These are phyloP conservation scores for Cystobasidium onofrii DNA, from an alignment of 768 basidiomycete species.

Conservation along the genomic window DNA sequence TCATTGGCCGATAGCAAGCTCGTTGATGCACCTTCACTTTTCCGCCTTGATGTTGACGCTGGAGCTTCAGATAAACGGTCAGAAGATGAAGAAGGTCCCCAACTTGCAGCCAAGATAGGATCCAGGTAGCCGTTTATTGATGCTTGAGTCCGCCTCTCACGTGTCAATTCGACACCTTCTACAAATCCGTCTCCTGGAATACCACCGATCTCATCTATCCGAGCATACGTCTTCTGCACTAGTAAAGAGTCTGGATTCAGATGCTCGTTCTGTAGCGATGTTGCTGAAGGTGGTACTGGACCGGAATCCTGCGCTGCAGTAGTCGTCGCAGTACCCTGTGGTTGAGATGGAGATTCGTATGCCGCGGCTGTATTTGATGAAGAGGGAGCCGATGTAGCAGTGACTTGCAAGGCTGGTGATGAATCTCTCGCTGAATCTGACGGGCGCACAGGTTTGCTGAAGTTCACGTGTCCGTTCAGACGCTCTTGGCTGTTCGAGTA, in stretches of 20 bases:
- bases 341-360: not conserved
- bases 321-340: not conserved
- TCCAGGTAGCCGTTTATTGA: constrained; percentile 11
- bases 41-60: not conserved
- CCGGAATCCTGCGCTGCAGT: not conserved
- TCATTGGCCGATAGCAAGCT: not conserved
- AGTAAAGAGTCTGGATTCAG: not conserved
- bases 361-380: not conserved
- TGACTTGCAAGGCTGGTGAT: not conserved
- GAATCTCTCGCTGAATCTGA: not conserved
- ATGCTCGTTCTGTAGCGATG: not conserved
- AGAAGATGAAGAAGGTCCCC: not conserved
- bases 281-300: not conserved
- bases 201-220: constrained; percentile 7
- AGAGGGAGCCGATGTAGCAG: not conserved
- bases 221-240: constrained; percentile 12
- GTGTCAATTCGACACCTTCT: constrained; percentile 12
- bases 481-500: not conserved
- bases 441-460: not conserved
- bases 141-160: constrained; percentile 1
- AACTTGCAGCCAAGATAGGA: not conserved
- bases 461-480: not conserved
- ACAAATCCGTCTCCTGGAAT: constrained; percentile 24
- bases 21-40: not conserved
- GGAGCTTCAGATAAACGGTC: not conserved